Evolutionary conservation across 768 basidiomycete species (phyloP), one percentile per base, ranked within the genome.

Genomic region (Termitomyces sp.): DNA sequence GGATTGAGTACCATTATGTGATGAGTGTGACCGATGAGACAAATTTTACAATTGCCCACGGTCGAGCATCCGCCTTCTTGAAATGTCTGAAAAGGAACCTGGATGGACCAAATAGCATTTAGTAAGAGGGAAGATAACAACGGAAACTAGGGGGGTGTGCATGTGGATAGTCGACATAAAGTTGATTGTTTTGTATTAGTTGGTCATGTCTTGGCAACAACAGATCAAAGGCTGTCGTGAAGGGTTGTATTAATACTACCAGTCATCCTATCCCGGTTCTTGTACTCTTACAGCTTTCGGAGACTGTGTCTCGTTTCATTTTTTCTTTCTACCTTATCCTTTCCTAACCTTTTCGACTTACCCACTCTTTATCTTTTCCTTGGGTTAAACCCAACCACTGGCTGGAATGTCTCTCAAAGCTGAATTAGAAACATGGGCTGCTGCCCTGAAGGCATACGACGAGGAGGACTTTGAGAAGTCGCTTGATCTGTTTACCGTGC

Each of bases 361-460:
- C 50, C 60, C 29, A 28, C 22, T 45, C 57, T 60, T 59, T 61
- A 61, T n/a, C n/a, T 60, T 48, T 66, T 37, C 39, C 51, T 63
- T 65, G 66, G 67, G 68, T n/a, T n/a, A n/a, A 61, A 67, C 66
- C 49, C 69, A 70, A 68, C 68, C 63, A 56, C 56, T 63, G 56
- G 60, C 42, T 53, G 63, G 71, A 57, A 81, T 83, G 82, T 85
- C 85, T 59, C 78, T 86, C 69, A 87, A 85, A 73, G 84, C 80
- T 60, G 85, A 87, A 78, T 83, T 98, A 44, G 90, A 94, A 70
- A 86, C 80, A 2, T 96, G 94, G 93, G 84, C 86, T 15, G 78
- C 88, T 39, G 95, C 95, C 57, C 84, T 98, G 69, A 81, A 85
- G 65, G 88, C 93, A 4, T 97, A 95, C 73, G 94, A 96, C 62